Base-by-base conservation (phyloP, 2,329 filamentous ascomycete genomes). In the Colletotrichum somersetense region DNA sequence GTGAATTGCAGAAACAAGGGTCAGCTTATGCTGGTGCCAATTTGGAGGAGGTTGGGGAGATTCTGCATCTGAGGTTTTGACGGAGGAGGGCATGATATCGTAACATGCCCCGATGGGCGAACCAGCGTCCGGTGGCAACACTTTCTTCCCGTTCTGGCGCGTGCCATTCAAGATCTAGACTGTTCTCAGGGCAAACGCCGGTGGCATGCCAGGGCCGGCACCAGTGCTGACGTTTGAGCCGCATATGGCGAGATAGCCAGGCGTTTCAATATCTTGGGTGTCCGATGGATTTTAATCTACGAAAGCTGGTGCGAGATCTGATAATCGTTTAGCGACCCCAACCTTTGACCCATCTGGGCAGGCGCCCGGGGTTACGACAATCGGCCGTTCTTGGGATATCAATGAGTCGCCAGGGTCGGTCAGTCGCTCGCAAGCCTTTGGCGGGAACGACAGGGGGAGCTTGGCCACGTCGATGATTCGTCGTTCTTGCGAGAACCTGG, bases 1-100 rank as follows among this genome's bases (percentile, higher is more conserved):
- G 69, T 38, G 69, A 72, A 64, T 69, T 72, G 48, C 66, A 46
- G 12, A 26, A 40, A 55, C 69, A 64, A 55, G 69, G 69, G 66
- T 59, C 33, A 48, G 58, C 14, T 46, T 33, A 23, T 30, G 53
- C 30, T 33, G 59, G 35, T 44, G 38, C 33, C 42, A 40, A 57
- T 35, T 62, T 11, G 14, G 14, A 23, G 42, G 63, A 71, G 64
- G 67, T 23, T 62, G 48, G 33, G 35, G 8, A 63, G 55, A 23
- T 53, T 53, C 20, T 33, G 56, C 23, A 53, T 18, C 55, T 35
- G 52, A 56, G 23, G 23, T 5, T 12, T 7, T 38, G 38, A 23
- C 5, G 44, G 20, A 50, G 42, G 23, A 33, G 33, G 14, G 18
- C 30, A 55, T 35, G 20, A 38, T 38, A 56, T 56, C 10, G 5